Conservation (phyloP, 2,329 filamentous ascomycete species). For the Celoporthe dispersa region DNA sequence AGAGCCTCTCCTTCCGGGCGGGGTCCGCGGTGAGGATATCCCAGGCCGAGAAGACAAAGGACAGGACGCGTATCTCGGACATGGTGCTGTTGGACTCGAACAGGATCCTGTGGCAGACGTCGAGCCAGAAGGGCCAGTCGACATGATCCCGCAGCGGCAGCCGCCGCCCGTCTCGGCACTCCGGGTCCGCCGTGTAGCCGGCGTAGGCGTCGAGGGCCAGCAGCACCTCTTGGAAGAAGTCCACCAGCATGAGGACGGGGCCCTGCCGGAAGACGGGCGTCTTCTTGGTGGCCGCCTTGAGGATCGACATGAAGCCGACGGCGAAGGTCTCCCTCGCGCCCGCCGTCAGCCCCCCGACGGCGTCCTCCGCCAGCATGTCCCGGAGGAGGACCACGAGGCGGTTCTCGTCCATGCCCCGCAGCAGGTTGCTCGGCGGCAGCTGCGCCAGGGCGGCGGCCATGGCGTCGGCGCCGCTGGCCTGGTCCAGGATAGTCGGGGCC, state of each 20-base stretch:
- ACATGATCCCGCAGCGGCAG: slow-evolving; percentile 49
- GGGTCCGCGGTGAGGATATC: slow-evolving; percentile 69
- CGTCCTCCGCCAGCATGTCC: slow-evolving; percentile 68
- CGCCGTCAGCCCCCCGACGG: slow-evolving; percentile 39
- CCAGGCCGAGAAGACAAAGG: slow-evolving; percentile 83
- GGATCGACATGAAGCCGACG: slow-evolving; percentile 71
- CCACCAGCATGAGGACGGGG: slow-evolving; percentile 87
- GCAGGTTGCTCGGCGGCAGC: slow-evolving; percentile 66
- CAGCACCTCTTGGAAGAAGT: slow-evolving; percentile 84
- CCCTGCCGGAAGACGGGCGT: slow-evolving; percentile 82
- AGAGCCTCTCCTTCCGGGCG: slow-evolving; percentile 70
- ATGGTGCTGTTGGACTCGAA: slow-evolving; percentile 80
- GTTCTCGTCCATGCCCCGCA: slow-evolving; percentile 87
- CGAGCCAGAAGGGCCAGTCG: slow-evolving; percentile 85
- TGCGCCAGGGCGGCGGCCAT: slow-evolving; percentile 66
- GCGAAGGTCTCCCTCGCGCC: slow-evolving; percentile 71
- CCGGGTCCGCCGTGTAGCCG: slow-evolving; percentile 37
- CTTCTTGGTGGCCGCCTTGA: slow-evolving; percentile 74
- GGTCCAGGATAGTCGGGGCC: slow-evolving; percentile 50
- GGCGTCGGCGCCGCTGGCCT: slow-evolving; percentile 63
- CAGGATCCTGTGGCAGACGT: slow-evolving; percentile 78
- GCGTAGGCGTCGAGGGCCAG: slow-evolving; percentile 60
- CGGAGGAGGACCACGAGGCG: slow-evolving; percentile 80
- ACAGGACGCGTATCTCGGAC: slow-evolving; percentile 83
- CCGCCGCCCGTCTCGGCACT: slow-evolving; percentile 6